Base-by-base conservation (phyloP, 176 grass and related monocot species). In the Lolium multiflorum region DNA sequence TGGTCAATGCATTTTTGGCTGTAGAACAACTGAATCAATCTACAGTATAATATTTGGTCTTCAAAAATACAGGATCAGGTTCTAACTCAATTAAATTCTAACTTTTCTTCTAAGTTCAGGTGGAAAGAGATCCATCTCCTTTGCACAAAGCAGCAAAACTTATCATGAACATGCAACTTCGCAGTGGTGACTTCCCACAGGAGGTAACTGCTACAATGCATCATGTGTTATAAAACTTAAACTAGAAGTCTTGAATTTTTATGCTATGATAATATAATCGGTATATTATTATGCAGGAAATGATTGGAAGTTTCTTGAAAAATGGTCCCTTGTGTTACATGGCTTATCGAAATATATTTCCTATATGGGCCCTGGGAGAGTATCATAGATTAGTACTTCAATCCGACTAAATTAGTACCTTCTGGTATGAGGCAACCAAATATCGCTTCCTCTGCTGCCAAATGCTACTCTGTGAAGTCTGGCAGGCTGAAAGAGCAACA, bases 341-440 rank as follows among this genome's bases (percentile, higher is more conserved):
- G 88, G 80, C 51, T n/a, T 97, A 94, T 48, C 92, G 94, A 28
- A 97, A 97, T 8, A 90, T 92, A 86, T 97, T 97, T 43, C 94
- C 94, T 50, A 97, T 97, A 82, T 92, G 92, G 94, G 94, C 94
- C 64, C 88, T 97, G 66, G 92, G 79, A 77, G 83, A 97, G 82
- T 97, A 97, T 81, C 85, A 87, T 41, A 90, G 86, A 88, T 71
- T 79, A 44, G 82, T 87, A 78, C 82, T 79, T 54, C 38, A 25
- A 20, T 24, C 49, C 13, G 39, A 37, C 47, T 75, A 75, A 75
- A 75, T 5, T 75, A 17, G 17, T 63, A 26, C 17, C 79, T 86
- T 78, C 46, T 22, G 52, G 56, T 65, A 9, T 6, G 68, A 38
- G 31, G 54, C 16, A 52, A 51, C 7, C 57, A 60, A 9, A 72